Conservation (phyloP, 495 filamentous ascomycete species). For the Xylaria curta region DNA sequence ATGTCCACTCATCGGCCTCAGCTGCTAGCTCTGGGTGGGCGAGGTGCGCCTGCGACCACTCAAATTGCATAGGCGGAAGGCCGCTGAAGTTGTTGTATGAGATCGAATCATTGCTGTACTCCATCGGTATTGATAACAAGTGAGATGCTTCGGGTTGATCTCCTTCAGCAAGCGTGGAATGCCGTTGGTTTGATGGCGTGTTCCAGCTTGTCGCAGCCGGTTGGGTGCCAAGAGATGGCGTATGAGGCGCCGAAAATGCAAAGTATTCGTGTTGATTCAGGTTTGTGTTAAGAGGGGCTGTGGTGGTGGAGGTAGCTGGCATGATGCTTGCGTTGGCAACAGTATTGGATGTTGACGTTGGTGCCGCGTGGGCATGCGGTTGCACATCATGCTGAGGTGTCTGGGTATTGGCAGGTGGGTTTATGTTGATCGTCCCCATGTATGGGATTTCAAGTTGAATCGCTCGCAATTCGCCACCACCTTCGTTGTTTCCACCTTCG, state of each 20-base stretch:
- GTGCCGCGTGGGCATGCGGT: conserved; percentile 6
- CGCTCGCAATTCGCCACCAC: not conserved
- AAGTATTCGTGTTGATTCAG: not conserved
- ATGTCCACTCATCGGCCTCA: conserved; percentile 50
- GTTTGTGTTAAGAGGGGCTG: not conserved
- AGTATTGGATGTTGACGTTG: not conserved
- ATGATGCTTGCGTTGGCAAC: not conserved
- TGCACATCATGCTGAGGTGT: conserved; percentile 15
- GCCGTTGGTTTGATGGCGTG: conserved; percentile 4
- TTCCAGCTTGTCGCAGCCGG: conserved; percentile 7
- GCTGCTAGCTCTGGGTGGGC: conserved; percentile 36
- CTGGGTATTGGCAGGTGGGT: conserved; percentile 33
- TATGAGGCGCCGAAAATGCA: not conserved
- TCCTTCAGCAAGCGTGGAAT: not conserved
- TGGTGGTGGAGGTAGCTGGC: not conserved
- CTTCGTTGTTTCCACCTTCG: conserved; percentile 20
- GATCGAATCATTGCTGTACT: conserved; percentile 5
- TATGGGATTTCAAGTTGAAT: conserved; percentile 55
- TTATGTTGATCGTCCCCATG: conserved; percentile 54
- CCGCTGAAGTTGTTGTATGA: conserved; percentile 32
- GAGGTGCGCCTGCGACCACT: conserved; percentile 31
- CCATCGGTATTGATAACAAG: conserved; percentile 7
- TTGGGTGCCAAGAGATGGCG: not conserved
- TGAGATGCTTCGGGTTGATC: conserved; percentile 11
- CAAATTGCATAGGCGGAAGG: conserved; percentile 38